A percentile compares a stretch with the other conserved stretches of the same genome.
phyloP scores from a whole-genome alignment of 2,329 filamentous ascomycete genomes.

The Colletotrichum aenigma region DNA sequence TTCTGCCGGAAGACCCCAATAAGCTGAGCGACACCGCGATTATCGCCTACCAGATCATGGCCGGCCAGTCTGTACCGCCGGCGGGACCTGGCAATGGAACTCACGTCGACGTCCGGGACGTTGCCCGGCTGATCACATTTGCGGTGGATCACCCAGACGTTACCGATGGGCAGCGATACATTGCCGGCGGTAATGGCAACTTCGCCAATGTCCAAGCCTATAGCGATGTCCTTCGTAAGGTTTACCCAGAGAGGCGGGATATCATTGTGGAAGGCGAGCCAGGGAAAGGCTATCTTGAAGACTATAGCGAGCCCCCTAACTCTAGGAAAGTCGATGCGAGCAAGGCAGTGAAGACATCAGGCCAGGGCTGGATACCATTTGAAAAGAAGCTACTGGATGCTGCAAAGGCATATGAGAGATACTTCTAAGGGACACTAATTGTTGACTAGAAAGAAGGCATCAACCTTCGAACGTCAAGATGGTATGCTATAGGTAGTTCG shows the following conservation, averaged over 20 bases:
- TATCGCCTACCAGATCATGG: constrained; percentile 23
- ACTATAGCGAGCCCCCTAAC: background rate
- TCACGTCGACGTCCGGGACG: constrained; percentile 19
- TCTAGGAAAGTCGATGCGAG: constrained; percentile 1
- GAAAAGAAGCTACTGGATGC: constrained; percentile 14
- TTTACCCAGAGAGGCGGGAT: background rate
- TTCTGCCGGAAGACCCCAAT: constrained; percentile 7
- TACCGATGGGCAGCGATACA: background rate
- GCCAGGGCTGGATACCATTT: background rate
- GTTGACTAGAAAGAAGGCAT: no score
- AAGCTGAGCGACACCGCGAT: constrained; percentile 19
- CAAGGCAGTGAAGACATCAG: constrained; percentile 14
- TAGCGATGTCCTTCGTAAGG: constrained; percentile 3
- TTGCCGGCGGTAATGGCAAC: background rate
- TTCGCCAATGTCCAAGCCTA: constrained; percentile 2
- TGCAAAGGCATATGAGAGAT: constrained; percentile 13
- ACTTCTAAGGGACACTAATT: no score
- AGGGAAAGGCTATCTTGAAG: constrained; percentile 1
- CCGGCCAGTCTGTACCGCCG: background rate
- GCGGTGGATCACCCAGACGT: background rate
- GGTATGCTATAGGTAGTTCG: no score
- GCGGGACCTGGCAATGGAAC: background rate
- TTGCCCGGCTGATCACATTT: constrained; percentile 2
- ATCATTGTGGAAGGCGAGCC: constrained; percentile 10
- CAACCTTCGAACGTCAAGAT: no score